Percentiles rank a stretch among this genome's conserved stretches.
Conservation (phyloP, 345 rosid genomes). For the Salix dunnii region DNA sequence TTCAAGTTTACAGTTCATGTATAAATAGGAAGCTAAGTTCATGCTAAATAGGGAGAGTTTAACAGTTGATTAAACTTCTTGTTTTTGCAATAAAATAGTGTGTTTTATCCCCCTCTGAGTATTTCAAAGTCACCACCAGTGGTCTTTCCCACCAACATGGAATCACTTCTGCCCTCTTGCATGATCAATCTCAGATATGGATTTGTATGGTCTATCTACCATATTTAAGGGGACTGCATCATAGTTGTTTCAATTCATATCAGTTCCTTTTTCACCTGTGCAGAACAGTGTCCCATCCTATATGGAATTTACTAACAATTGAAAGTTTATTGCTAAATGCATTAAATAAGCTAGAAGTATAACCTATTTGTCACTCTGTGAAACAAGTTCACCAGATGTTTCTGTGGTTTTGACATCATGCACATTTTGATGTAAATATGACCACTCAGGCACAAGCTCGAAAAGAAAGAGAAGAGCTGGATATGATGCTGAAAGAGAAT, state of each 20-base stretch:
- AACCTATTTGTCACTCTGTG: background rate
- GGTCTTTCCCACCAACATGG: too few species aligned
- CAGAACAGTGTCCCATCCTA: background rate
- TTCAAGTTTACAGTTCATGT: too few species aligned
- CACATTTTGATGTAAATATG: background rate
- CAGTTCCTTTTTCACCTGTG: background rate
- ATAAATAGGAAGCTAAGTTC: too few species aligned
- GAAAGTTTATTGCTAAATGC: background rate
- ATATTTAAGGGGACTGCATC: background rate
- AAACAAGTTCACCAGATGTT: background rate
- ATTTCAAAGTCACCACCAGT: too few species aligned
- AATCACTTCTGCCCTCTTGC: background rate
- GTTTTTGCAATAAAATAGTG: too few species aligned
- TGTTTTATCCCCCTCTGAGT: too few species aligned
- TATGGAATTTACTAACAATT: background rate
- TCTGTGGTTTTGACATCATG: background rate
- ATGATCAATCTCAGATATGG: background rate
- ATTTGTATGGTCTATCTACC: background rate
- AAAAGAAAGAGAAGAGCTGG: slow-evolving; percentile 80
- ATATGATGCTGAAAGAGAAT: slow-evolving; percentile 86
- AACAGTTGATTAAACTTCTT: too few species aligned
- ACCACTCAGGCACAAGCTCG: slow-evolving; percentile 66
- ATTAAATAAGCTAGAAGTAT: background rate
- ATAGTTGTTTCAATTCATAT: background rate
- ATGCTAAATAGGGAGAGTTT: too few species aligned